Evolutionary conservation across 192 early-diverging fungal genomes (phyloP).

Genomic region (Gryganskiella cystojenkinii): DNA sequence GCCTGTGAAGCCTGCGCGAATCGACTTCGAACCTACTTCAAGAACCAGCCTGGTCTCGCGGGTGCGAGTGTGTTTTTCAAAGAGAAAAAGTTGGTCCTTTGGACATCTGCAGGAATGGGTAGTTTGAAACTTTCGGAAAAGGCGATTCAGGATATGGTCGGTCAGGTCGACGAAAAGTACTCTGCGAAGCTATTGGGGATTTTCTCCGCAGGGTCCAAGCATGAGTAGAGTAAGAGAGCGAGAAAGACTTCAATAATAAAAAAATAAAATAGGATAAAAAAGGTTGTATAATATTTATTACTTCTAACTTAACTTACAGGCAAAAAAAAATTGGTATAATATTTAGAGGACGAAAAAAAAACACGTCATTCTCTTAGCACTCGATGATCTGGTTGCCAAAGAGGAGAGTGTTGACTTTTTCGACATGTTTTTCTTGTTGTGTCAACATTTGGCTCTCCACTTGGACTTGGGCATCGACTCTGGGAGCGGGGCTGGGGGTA

Average conservation of each 20-base stretch:
- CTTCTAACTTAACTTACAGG: too few relatives aligned
- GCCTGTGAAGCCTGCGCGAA: conserved; percentile 64
- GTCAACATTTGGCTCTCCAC: neutral
- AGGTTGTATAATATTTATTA: too few relatives aligned
- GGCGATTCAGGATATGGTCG: conserved; percentile 23
- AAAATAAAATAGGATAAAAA: too few relatives aligned
- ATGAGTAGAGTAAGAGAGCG: too few relatives aligned
- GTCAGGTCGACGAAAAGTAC: conserved; percentile 30
- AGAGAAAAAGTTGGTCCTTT: conserved; percentile 37
- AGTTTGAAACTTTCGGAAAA: conserved; percentile 14
- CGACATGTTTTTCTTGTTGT: neutral
- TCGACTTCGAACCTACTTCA: conserved; percentile 53
- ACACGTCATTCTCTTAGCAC: neutral
- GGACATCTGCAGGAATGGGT: conserved; percentile 2
- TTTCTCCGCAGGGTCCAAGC: conserved; percentile 1
- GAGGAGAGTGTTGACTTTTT: conserved; percentile 8
- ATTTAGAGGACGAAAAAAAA: too few relatives aligned
- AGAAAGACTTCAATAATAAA: too few relatives aligned
- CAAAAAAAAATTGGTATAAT: too few relatives aligned
- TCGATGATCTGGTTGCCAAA: conserved; percentile 7
- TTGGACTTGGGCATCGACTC: too few relatives aligned
- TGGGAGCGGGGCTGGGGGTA: conserved; percentile 14
- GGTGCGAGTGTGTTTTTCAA: conserved; percentile 55
- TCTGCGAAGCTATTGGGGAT: neutral
- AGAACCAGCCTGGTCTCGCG: conserved; percentile 18